A percentile compares a stretch with the other conserved stretches of the same genome.
phyloP scores from a whole-genome alignment of 208 protist genomes.

The Trypanosoma lewisi region DNA sequence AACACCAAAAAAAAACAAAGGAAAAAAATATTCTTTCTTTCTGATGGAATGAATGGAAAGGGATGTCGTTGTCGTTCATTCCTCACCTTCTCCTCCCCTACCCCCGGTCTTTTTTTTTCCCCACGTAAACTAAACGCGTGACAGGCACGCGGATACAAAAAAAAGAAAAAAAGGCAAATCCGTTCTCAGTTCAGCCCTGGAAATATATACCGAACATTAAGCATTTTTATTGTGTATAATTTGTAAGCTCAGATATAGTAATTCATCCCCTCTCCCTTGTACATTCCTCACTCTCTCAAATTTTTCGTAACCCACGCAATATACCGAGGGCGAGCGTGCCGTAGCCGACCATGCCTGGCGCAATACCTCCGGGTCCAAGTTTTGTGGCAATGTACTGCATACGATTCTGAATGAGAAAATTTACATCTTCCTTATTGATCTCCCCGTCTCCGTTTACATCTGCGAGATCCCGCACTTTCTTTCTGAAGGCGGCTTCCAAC shows the following conservation, averaged over 20 bases:
- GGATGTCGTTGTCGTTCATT: too few species aligned
- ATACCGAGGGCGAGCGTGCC: slow-evolving; percentile 49
- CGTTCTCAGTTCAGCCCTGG: background rate
- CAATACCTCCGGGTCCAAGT: slow-evolving; percentile 53
- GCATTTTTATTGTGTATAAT: too few species aligned
- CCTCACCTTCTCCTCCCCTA: background rate
- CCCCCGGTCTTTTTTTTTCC: background rate
- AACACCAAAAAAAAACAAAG: too few species aligned
- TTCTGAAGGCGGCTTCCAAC: slow-evolving; percentile 41
- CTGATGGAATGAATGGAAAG: too few species aligned
- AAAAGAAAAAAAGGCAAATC: slow-evolving; percentile 18
- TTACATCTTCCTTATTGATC: slow-evolving; percentile 49
- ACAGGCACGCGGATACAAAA: too few species aligned
- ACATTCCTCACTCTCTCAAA: background rate
- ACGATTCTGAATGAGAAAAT: slow-evolving; percentile 51
- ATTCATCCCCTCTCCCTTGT: too few species aligned
- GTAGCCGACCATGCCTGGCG: slow-evolving; percentile 52
- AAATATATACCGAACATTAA: too few species aligned
- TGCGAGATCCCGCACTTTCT: slow-evolving; percentile 46
- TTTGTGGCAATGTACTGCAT: slow-evolving; percentile 58
- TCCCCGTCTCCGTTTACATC: slow-evolving; percentile 60
- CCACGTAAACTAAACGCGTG: too few species aligned
- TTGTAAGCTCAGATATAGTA: too few species aligned
- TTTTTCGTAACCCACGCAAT: slow-evolving; percentile 42
- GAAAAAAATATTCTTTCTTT: too few species aligned